Conservation (phyloP, 352 stramenopile species). For the Nothophytophthora sp. region DNA sequence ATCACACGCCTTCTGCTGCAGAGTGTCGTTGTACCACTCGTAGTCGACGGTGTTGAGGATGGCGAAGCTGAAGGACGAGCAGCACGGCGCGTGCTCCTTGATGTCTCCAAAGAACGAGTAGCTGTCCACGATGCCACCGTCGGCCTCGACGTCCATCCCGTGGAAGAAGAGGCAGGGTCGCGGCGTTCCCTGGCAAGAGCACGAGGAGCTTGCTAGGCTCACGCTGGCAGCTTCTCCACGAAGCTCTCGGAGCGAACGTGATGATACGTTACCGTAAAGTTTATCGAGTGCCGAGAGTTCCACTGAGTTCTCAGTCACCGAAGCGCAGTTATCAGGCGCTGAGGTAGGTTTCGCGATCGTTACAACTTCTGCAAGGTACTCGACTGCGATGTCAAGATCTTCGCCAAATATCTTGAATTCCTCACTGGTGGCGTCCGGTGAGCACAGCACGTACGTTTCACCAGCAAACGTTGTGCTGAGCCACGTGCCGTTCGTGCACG, state of each 20-base stretch:
- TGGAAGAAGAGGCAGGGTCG: slow-evolving; percentile 58
- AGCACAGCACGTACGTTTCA: slow-evolving; percentile 52
- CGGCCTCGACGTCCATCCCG: slow-evolving; percentile 36
- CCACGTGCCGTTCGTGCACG: slow-evolving; percentile 35
- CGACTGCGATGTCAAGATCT: slow-evolving; percentile 39
- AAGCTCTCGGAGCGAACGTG: slow-evolving; percentile 13
- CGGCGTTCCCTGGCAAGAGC: slow-evolving; percentile 29
- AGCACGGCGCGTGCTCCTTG: slow-evolving; percentile 52
- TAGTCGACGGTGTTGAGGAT: slow-evolving; percentile 50
- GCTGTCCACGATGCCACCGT: slow-evolving; percentile 29
- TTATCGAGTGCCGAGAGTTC: slow-evolving; percentile 22
- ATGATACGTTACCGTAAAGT: slow-evolving; percentile 18
- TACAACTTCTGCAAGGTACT: slow-evolving; percentile 26
- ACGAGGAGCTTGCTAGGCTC: slow-evolving; percentile 30
- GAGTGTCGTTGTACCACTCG: slow-evolving; percentile 44
- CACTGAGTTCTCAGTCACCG: slow-evolving; percentile 14
- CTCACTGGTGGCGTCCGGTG: slow-evolving; percentile 11
- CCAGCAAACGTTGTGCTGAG: slow-evolving; percentile 42
- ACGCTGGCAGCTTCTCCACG: slow-evolving; percentile 16
- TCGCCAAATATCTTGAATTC: slow-evolving; percentile 41
- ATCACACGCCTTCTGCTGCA: slow-evolving; percentile 44
- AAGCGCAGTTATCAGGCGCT: slow-evolving; percentile 23
- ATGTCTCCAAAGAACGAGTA: slow-evolving; percentile 49
- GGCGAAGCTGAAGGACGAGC: slow-evolving; percentile 43
- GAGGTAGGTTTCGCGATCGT: slow-evolving; percentile 23